Conservation (phyloP, 2,329 filamentous ascomycete species). For the Aspergillus sp. region DNA sequence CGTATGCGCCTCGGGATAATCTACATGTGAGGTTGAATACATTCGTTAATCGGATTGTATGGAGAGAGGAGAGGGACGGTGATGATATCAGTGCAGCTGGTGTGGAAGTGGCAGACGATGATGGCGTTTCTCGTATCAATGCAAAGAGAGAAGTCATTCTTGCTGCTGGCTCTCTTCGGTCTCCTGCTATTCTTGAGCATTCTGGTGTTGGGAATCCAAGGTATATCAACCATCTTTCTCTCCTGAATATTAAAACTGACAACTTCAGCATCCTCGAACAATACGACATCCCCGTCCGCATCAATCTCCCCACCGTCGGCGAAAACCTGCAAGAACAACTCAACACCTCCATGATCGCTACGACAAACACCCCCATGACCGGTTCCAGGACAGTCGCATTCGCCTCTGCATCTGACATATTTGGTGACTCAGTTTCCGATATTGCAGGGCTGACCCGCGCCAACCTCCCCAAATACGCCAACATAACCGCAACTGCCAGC, state of each 20-base stretch:
- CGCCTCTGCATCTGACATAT: conserved; percentile 16
- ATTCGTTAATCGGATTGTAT: conserved; percentile 30
- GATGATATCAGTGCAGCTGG: too few species aligned
- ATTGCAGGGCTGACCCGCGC: conserved; percentile 10
- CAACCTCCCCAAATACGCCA: conserved; percentile 18
- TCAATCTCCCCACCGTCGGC: conserved; percentile 38
- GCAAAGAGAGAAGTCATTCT: conserved; percentile 52
- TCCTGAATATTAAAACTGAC: not conserved
- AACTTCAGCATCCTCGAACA: conserved; percentile 17
- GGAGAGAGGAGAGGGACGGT: conserved; percentile 1
- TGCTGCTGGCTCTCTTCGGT: conserved; percentile 54
- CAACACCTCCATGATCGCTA: conserved; percentile 13
- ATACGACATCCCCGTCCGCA: conserved; percentile 18
- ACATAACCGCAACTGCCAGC: conserved; percentile 8
- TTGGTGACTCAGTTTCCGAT: conserved; percentile 12
- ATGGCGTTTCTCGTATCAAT: conserved; percentile 15
- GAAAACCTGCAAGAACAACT: conserved; percentile 47
- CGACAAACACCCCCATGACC: conserved; percentile 7
- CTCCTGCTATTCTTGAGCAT: conserved; percentile 54
- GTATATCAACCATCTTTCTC: conserved; percentile 5
- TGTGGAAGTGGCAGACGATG: too few species aligned
- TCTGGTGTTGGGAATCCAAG: conserved; percentile 52
- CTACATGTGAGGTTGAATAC: conserved; percentile 40
- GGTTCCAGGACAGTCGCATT: conserved; percentile 15
- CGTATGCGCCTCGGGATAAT: conserved; percentile 37